Base-by-base conservation (phyloP, 306 rosid species). In the Oemleria cerasiformis region DNA sequence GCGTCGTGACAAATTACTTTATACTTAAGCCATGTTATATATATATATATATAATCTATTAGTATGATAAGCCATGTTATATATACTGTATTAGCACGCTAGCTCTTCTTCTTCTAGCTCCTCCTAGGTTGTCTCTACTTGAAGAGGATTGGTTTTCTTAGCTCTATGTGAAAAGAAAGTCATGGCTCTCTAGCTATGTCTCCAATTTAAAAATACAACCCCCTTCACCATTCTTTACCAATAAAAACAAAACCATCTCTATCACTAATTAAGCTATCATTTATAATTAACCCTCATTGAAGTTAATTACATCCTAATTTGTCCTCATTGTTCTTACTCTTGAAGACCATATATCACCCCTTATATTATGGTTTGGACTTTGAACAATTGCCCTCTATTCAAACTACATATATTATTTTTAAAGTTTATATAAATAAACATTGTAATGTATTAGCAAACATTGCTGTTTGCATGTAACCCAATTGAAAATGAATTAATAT, bases 321-420 rank as follows among this genome's bases (percentile, higher is more conserved):
- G 50, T 63, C 75, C 30, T 70, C 20, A 4, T 70, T 51, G 9
- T 63, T 62, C 30, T 50, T 41, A 40, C 59, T 30, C 36, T 25
- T 7, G 61, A 45, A 54, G 57, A 11, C 12, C n/a, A 23, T 43
- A 51, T n/a, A 45, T 48, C 77, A 71, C n/a, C 44, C 75, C 81
- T 60, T 42, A 49, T 72, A 47, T 77, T 72, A 39, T 40, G 81
- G 77, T 25, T 65, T 34, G 63, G 81, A 77, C 77, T 71, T 77
- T 72, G 81, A 77, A 65, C 63, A 49, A 36, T 42, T 72, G 81
- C 77, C 77, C 41, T 45, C 69, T 72, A 40, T 77, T 77, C 77
- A 77, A 77, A 77, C 77, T 48, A 77, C 81, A 72, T n/a, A 19
- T 16, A 21, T 56, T 56, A 7, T 9, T n/a, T 30, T 23, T 23